These are phyloP conservation scores for Sporothrix euskadiensis DNA, from an alignment of 2,329 filamentous ascomycete genomes.

Conservation along the genomic window DNA sequence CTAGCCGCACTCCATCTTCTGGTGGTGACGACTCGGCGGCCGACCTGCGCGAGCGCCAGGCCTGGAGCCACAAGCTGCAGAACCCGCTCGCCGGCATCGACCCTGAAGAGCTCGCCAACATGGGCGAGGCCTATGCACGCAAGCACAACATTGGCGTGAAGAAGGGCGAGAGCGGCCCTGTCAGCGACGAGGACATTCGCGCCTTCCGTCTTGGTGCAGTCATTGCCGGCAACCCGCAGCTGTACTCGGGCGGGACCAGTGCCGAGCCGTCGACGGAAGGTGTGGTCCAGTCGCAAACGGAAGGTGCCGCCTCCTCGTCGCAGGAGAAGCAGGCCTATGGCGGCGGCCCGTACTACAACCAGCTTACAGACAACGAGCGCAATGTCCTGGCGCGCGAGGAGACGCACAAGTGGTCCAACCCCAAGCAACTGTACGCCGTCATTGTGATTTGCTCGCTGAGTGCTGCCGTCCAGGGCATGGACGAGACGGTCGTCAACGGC, in stretches of 20 bases:
- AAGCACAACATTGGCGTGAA: constrained; percentile 52
- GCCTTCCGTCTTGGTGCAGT: constrained; percentile 62
- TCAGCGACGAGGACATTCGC: constrained; percentile 47
- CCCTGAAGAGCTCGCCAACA: constrained; percentile 51
- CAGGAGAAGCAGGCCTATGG: constrained; percentile 9
- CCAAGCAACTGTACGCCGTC: constrained; percentile 63
- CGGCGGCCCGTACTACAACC: constrained; percentile 37
- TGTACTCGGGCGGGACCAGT: constrained; percentile 44
- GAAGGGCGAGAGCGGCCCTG: constrained; percentile 39
- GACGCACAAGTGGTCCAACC: constrained; percentile 69
- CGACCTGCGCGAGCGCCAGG: constrained; percentile 12
- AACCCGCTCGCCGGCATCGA: constrained; percentile 47
- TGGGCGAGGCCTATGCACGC: constrained; percentile 57
- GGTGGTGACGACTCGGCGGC: constrained; percentile 4
- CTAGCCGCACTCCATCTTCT: neutral
- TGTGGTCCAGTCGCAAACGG: neutral
- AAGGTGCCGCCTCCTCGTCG: neutral
- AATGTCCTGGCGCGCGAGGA: constrained; percentile 60
- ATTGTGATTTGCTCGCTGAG: constrained; percentile 67
- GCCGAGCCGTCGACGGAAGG: neutral
- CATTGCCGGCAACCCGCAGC: constrained; percentile 55
- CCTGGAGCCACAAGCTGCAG: constrained; percentile 38
- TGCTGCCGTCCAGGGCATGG: constrained; percentile 71
- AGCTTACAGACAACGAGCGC: constrained; percentile 60
- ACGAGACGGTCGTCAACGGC: constrained; percentile 69